Conservation (phyloP, 2,329 filamentous ascomycete genomes). For the Onygena corvina region DNA sequence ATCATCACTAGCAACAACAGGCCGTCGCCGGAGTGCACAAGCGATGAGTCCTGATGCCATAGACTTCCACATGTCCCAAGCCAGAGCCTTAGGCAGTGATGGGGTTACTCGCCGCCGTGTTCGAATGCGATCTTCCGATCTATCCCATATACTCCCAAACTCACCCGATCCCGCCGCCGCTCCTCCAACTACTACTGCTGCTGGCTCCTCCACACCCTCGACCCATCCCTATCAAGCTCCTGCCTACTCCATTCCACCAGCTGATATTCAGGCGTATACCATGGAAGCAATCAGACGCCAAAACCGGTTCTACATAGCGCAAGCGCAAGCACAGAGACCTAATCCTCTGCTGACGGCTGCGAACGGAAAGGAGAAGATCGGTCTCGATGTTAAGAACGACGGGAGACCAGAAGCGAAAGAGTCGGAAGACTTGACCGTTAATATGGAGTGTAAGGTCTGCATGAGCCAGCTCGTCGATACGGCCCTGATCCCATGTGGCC, state of each 20-base stretch:
- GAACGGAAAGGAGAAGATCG: conserved; percentile 10
- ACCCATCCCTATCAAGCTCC: no score
- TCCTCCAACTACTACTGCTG: neutral
- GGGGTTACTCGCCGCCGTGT: neutral
- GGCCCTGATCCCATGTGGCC: conserved; percentile 43
- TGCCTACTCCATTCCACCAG: no score
- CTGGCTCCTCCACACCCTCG: no score
- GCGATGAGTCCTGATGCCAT: neutral
- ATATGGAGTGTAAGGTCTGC: conserved; percentile 43
- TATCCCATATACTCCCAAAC: neutral
- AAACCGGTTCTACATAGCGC: no score
- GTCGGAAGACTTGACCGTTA: conserved; percentile 39
- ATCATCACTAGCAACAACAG: neutral
- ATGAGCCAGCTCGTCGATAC: conserved; percentile 42
- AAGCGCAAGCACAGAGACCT: neutral
- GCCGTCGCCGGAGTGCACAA: neutral
- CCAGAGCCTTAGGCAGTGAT: neutral
- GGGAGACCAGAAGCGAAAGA: conserved; percentile 38
- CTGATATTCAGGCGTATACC: no score
- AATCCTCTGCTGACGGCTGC: neutral
- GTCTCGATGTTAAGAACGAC: conserved; percentile 37
- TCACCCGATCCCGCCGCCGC: neutral
- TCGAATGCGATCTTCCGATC: neutral
- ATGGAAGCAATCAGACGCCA: no score
- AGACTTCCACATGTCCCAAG: neutral